A percentile compares a stretch with the other conserved stretches of the same genome.
These are phyloP conservation scores for Myriosclerotinia scirpicola DNA, from an alignment of 2,329 filamentous ascomycete species.

Conservation along the genomic window DNA sequence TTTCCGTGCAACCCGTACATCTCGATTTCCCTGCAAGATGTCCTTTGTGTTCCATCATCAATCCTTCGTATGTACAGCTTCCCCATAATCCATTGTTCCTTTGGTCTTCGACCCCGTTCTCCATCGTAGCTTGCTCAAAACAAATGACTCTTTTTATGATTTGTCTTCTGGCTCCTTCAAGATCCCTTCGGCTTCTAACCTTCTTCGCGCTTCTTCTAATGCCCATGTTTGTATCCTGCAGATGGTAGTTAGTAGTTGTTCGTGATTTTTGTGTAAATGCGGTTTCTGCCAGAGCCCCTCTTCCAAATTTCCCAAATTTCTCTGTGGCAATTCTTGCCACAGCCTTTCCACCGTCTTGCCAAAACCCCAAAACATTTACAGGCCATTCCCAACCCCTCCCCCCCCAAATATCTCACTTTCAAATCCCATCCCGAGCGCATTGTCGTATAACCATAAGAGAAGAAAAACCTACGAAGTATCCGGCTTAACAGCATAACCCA, in stretches of 20 bases:
- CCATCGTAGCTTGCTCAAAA: not conserved
- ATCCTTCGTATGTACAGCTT: constrained; percentile 28
- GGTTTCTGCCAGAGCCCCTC: not conserved
- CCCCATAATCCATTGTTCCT: constrained; percentile 4
- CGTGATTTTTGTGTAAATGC: not conserved
- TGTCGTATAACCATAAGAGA: constrained; percentile 19
- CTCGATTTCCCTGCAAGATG: constrained; percentile 7
- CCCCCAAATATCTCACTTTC: not conserved
- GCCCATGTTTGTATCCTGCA: constrained; percentile 98
- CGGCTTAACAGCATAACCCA: constrained; percentile 94
- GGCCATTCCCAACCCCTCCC: constrained; percentile 7
- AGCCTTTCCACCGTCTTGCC: constrained; percentile 16
- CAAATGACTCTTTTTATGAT: constrained; percentile 24
- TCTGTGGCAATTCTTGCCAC: not conserved
- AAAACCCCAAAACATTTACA: not conserved
- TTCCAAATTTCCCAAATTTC: constrained; percentile 18
- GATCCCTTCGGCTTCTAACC: constrained; percentile 95
- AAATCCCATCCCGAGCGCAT: not conserved
- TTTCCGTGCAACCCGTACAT: constrained; percentile 19
- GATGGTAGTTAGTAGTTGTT: not conserved
- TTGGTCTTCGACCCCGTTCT: not conserved
- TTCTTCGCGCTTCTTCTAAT: constrained; percentile 89
- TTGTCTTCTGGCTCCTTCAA: constrained; percentile 68
- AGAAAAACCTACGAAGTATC: constrained; percentile 84
- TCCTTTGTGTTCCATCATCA: not conserved